Evolutionary conservation across 257 asterid genomes (phyloP), one percentile per base, ranked within the genome.

Genomic region (Ocimum tenuiflorum): DNA sequence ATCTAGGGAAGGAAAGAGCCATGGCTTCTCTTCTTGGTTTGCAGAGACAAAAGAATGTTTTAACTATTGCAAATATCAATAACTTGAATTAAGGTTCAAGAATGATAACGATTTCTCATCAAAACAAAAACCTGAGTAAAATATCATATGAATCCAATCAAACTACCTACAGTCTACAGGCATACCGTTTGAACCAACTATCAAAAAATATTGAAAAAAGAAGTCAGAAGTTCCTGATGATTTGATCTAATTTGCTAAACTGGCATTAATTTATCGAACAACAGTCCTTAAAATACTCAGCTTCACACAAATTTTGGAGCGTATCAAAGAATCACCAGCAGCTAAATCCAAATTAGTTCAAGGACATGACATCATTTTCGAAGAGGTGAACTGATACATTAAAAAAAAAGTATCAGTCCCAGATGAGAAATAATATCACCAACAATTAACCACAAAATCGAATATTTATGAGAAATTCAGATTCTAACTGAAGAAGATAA

Each of bases 1-100:
- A 67, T 74, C 86, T 83, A 73, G 95, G 76, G 73, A 87, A 83
- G 47, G 92, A 79, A 76, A 84, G 75, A 61, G 84, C 82, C 89
- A 81, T 82, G 22, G 27, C 36, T 70, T 36, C 42, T 55, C 31
- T 18, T 13, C 20, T 65, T 48, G 14, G 33, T 24, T 22, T 42
- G 48, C 65, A 54, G 46, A 67, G 51, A 38, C 20, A 33, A 63
- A 22, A 29, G 60, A 50, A 58, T 58, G 11, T 36, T 47, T 31
- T 11, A 54, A 61, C 48, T 68, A 22, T 45, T n/a, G 51, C 22
- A 10, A 41, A 36, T 48, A 60, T 63, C 60, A 53, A 79, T 33
- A 48, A 62, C 60, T 64, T 54, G 50, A 75, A 75, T 61, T 53
- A 69, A 46, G 42, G 55, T 51, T 60, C 72, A 66, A 79, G 41